Conservation (phyloP, 441 rosid species). For the Adansonia rubrostipa region DNA sequence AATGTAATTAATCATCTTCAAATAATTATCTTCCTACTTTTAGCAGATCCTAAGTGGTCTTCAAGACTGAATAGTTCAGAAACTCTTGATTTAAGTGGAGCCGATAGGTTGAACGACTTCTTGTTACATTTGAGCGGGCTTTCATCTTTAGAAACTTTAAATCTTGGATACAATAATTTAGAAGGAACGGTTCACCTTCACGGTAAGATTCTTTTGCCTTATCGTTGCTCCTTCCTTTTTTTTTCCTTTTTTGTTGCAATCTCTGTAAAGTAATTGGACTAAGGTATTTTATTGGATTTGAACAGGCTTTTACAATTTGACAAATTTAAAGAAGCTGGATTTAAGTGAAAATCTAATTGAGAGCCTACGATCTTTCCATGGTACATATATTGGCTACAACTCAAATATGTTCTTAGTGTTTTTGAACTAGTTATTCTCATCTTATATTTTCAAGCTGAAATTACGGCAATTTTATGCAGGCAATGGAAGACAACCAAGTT, state of each 20-base stretch:
- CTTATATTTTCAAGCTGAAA: neutral
- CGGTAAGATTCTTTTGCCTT: neutral
- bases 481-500: constrained; percentile 43
- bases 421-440: no score
- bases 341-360: neutral
- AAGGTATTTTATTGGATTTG: neutral
- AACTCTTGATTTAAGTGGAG: neutral
- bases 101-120: neutral
- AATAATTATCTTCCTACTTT: neutral
- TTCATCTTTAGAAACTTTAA: neutral
- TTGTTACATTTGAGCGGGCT: neutral
- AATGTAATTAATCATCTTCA: neutral
- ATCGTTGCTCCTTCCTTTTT: neutral
- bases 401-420: neutral
- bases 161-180: neutral
- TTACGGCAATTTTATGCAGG: constrained; percentile 37
- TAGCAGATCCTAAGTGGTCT: neutral
- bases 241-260: neutral
- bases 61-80: neutral
- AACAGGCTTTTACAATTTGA: neutral
- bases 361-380: neutral
- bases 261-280: no score
- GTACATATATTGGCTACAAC: neutral
- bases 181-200: neutral
- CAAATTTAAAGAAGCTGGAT: neutral